Conservation (phyloP, 2,329 filamentous ascomycete species). For the Clarireedia sp. region DNA sequence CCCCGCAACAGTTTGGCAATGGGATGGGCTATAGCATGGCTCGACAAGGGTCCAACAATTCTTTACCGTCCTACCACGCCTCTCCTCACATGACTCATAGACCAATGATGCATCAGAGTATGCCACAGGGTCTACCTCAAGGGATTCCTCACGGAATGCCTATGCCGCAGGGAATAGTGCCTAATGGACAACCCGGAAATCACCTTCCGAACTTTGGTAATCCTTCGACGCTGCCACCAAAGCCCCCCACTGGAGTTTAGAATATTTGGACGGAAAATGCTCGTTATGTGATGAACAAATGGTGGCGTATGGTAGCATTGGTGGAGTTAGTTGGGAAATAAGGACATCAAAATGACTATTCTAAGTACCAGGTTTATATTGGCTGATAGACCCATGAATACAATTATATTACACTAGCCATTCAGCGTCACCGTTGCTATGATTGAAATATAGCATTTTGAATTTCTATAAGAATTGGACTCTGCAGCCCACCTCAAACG, state of each 20-base stretch:
- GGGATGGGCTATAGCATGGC: slow-evolving; percentile 30
- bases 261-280: slow-evolving; percentile 10
- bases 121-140: slow-evolving; percentile 23
- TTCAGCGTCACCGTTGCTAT: neutral
- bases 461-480: slow-evolving; percentile 24
- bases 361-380: slow-evolving; percentile 26
- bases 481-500: slow-evolving; percentile 39
- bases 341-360: slow-evolving; percentile 23
- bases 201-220: slow-evolving; percentile 50
- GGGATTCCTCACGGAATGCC: slow-evolving; percentile 20
- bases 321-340: slow-evolving; percentile 28
- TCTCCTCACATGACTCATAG: slow-evolving; percentile 30
- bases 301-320: slow-evolving; percentile 31
- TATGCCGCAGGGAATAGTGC: slow-evolving; percentile 21
- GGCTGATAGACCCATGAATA: slow-evolving; percentile 27
- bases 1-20: slow-evolving; percentile 28
- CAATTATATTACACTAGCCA: slow-evolving; percentile 9
- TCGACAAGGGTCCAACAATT: slow-evolving; percentile 31
- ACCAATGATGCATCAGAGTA: slow-evolving; percentile 29
- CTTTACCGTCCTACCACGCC: slow-evolving; percentile 30
- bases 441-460: slow-evolving; percentile 4
- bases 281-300: slow-evolving; percentile 23
- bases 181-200: slow-evolving; percentile 32
- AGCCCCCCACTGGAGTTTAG: slow-evolving; percentile 40
- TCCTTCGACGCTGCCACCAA: slow-evolving; percentile 44